A percentile compares a stretch with the other conserved stretches of the same genome.
phyloP scores from a whole-genome alignment of 441 rosid genomes.

The Caryocar brasiliense region DNA sequence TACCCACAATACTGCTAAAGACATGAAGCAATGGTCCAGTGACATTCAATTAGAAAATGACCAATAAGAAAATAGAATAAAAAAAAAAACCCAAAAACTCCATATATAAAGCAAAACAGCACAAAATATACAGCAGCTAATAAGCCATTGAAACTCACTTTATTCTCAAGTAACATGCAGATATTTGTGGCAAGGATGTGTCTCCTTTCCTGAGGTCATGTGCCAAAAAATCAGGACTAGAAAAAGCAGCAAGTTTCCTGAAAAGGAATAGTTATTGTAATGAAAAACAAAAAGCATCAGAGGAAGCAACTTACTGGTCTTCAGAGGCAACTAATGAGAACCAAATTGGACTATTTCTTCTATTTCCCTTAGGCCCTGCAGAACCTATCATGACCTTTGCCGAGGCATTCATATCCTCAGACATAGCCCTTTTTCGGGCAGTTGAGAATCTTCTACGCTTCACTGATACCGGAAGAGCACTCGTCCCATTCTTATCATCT shows the following conservation, averaged over 20 bases:
- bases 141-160: conserved; percentile 40
- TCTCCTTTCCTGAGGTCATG: conserved; percentile 49
- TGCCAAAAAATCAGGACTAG: conserved; percentile 1
- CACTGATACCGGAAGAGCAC: conserved; percentile 26
- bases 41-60: too few species aligned
- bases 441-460: conserved; percentile 46
- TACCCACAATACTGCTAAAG: too few species aligned
- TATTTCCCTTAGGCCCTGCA: conserved; percentile 24
- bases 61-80: neutral
- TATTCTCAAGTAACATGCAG: conserved; percentile 60
- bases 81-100: neutral
- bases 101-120: neutral
- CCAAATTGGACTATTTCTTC: conserved; percentile 51
- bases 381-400: conserved; percentile 34
- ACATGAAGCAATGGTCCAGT: too few species aligned
- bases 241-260: neutral
- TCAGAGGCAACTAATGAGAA: conserved; percentile 55
- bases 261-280: too few species aligned
- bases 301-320: conserved; percentile 43
- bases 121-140: neutral
- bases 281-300: neutral
- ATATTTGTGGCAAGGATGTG: conserved; percentile 55
- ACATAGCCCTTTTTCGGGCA: conserved; percentile 29
- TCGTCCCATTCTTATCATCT: conserved; percentile 33
- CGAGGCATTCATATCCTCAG: conserved; percentile 29